Percentiles rank a stretch among this genome's conserved stretches.
Conservation (phyloP, 129 eudicot genomes). For the Silybum marianum region DNA sequence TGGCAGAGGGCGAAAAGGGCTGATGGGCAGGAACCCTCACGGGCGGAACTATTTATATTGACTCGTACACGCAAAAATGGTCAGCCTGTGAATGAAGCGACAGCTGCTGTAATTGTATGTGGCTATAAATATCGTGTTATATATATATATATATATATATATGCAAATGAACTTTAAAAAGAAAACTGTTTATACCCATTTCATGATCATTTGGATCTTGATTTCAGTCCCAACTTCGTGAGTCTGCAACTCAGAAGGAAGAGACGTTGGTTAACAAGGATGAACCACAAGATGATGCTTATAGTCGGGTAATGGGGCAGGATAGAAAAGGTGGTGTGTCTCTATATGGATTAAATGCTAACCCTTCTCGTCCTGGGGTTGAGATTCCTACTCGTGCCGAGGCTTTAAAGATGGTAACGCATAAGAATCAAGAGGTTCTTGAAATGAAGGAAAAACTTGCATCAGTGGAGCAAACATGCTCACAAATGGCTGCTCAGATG, state of each 20-base stretch:
- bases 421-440: constrained; percentile 47
- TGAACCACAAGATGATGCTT: constrained; percentile 35
- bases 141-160: too few relatives aligned
- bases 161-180: neutral
- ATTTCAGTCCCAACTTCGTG: constrained; percentile 51
- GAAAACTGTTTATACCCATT: neutral
- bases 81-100: constrained; percentile 56
- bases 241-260: constrained; percentile 28
- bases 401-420: constrained; percentile 47
- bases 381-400: constrained; percentile 40
- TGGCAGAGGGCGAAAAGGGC: constrained; percentile 47
- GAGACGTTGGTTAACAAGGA: constrained; percentile 20
- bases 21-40: constrained; percentile 58
- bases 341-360: constrained; percentile 25
- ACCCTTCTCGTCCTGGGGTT: constrained; percentile 25
- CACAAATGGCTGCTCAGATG: constrained; percentile 64
- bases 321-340: constrained; percentile 33
- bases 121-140: neutral
- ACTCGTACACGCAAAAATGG: constrained; percentile 64
- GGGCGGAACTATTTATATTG: constrained; percentile 53
- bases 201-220: neutral
- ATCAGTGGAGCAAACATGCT: constrained; percentile 54
- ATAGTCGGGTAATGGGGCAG: constrained; percentile 36
- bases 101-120: constrained; percentile 56
- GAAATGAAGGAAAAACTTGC: constrained; percentile 57